Conservation (phyloP, 2,329 filamentous ascomycete species). For the Colletotrichum musicola region DNA sequence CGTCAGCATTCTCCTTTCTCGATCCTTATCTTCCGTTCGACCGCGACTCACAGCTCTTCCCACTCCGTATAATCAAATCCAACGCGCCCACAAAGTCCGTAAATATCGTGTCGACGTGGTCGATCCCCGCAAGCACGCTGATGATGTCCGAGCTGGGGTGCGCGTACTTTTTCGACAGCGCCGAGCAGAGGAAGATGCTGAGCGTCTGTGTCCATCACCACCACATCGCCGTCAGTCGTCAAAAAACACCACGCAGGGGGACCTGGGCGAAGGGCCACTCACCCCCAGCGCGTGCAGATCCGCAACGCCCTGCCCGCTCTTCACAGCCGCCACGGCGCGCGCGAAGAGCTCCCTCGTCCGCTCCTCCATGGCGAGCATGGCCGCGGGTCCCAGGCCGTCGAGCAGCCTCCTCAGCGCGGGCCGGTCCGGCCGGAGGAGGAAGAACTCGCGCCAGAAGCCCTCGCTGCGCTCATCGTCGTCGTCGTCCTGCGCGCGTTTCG, state of each 20-base stretch:
- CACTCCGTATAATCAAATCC: constrained; percentile 85
- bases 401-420: constrained; percentile 76
- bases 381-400: constrained; percentile 77
- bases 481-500: not conserved
- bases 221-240: not conserved
- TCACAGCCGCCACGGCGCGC: constrained; percentile 77
- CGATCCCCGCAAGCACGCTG: constrained; percentile 86
- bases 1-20: constrained; percentile 43
- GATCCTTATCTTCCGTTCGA: not conserved
- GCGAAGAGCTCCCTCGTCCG: constrained; percentile 84
- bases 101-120: constrained; percentile 88
- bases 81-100: constrained; percentile 88
- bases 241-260: not conserved
- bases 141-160: constrained; percentile 97
- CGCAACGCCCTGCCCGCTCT: constrained; percentile 69
- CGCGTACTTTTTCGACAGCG: constrained; percentile 90
- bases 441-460: constrained; percentile 97
- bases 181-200: constrained; percentile 84
- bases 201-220: constrained; percentile 74
- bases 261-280: too few species aligned
- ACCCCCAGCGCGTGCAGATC: constrained; percentile 89
- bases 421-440: constrained; percentile 86
- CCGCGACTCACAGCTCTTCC: constrained; percentile 71
- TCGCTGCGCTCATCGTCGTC: constrained; percentile 80
- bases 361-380: constrained; percentile 81